Percentiles rank a stretch among this genome's conserved stretches.
These are phyloP conservation scores for Pseudogymnoascus sp. DNA, from an alignment of 2,329 filamentous ascomycete genomes.

Conservation along the genomic window DNA sequence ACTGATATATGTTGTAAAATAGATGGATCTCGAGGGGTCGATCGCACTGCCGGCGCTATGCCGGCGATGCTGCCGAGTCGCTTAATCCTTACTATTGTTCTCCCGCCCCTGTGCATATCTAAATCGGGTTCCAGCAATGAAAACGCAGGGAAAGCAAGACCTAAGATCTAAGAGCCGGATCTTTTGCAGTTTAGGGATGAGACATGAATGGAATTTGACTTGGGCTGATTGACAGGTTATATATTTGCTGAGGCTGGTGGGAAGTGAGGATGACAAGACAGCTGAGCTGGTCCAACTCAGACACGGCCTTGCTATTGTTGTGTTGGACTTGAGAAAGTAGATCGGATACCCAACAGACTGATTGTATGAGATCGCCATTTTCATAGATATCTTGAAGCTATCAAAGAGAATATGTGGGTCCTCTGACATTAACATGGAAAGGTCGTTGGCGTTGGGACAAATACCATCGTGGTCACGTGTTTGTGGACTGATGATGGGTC, in stretches of 20 bases:
- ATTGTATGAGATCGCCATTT: not conserved
- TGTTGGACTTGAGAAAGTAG: not conserved
- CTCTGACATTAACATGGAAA: not conserved
- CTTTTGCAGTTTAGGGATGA: not conserved
- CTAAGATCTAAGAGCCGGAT: not conserved
- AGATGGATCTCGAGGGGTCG: not conserved
- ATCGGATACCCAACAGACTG: not conserved
- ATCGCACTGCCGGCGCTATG: conserved; percentile 1
- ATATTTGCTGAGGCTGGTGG: conserved; percentile 4
- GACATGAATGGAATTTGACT: not conserved
- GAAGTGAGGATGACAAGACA: not conserved
- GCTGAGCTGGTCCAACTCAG: not conserved
- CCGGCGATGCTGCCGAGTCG: not conserved
- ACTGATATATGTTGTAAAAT: not conserved
- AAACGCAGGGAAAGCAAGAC: not conserved
- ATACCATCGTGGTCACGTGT: not conserved
- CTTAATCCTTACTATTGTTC: conserved; percentile 7
- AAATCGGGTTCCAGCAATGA: not conserved
- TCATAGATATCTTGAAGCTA: not conserved
- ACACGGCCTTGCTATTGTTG: not conserved
- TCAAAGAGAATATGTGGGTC: not conserved
- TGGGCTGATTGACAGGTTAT: not conserved
- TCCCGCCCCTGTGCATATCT: not conserved
- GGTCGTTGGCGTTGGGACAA: not conserved
- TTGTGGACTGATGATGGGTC: not conserved